Conservation (phyloP, 208 protist genomes). For the Crithidia thermophila region DNA sequence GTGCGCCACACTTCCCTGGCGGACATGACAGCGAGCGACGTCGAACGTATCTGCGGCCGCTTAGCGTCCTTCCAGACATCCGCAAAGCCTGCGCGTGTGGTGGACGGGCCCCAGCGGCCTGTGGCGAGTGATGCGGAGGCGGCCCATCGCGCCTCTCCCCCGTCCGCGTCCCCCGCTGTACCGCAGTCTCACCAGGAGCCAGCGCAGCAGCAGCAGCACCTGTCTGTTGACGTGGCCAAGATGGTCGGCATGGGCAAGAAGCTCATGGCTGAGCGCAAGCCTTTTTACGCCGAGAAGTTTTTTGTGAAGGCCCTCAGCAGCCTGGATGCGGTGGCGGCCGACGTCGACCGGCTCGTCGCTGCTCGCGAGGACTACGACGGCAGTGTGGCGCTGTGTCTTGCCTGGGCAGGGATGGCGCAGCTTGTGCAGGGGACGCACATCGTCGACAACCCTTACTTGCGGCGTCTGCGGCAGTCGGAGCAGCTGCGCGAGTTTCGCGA, state of each 20-base stretch:
- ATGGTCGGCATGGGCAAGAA: slow-evolving; percentile 65
- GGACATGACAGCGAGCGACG: slow-evolving; percentile 22
- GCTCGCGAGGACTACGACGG: slow-evolving; percentile 43
- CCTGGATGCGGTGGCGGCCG: slow-evolving; percentile 60
- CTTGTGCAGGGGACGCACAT: slow-evolving; percentile 61
- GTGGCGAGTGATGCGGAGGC: not conserved
- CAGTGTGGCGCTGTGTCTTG: slow-evolving; percentile 68
- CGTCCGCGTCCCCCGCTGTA: not conserved
- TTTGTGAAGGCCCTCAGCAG: slow-evolving; percentile 69
- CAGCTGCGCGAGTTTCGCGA: slow-evolving; percentile 31
- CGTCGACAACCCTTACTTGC: slow-evolving; percentile 33
- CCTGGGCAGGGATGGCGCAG: slow-evolving; percentile 63
- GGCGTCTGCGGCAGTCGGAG: slow-evolving; percentile 29
- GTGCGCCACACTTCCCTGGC: slow-evolving; percentile 38
- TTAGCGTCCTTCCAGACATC: slow-evolving; percentile 58
- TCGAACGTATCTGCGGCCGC: slow-evolving; percentile 58
- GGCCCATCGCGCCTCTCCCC: not conserved
- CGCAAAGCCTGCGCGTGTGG: slow-evolving; percentile 32
- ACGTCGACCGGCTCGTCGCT: slow-evolving; percentile 32
- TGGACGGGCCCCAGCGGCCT: not conserved
- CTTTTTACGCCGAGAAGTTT: slow-evolving; percentile 80
- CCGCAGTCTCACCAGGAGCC: not conserved
- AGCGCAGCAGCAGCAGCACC: slow-evolving; percentile 1
- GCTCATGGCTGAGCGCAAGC: slow-evolving; percentile 56
- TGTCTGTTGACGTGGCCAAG: slow-evolving; percentile 79